Percentiles rank a stretch among this genome's conserved stretches.
Evolutionary conservation across 2,329 filamentous ascomycete genomes (phyloP).

Genomic region (Cytospora chrysosperma): DNA sequence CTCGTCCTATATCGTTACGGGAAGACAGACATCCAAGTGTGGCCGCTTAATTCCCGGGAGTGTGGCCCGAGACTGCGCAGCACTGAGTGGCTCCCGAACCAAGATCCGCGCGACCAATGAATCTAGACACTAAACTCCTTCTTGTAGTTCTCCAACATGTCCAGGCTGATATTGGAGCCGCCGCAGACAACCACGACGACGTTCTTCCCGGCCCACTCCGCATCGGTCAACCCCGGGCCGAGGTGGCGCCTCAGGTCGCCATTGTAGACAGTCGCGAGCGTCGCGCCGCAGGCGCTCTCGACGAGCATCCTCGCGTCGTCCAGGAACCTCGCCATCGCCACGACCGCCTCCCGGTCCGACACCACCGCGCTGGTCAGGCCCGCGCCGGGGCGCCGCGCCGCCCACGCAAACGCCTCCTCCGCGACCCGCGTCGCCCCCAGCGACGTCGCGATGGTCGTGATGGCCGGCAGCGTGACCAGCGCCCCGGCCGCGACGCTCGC

Average conservation of each 20-base stretch:
- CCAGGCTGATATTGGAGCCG: constrained; percentile 64
- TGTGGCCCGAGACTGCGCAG: neutral
- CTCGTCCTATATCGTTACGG: neutral
- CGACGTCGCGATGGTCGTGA: constrained; percentile 70
- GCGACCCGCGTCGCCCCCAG: constrained; percentile 69
- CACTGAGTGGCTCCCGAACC: neutral
- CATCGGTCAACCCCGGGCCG: constrained; percentile 50
- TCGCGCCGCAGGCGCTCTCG: constrained; percentile 82
- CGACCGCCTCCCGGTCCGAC: constrained; percentile 74
- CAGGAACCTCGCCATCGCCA: constrained; percentile 72
- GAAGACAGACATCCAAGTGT: neutral
- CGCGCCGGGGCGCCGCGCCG: constrained; percentile 44
- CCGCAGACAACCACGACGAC: constrained; percentile 87
- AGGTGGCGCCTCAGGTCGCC: constrained; percentile 61
- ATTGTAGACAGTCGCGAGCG: constrained; percentile 67
- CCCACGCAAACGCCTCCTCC: constrained; percentile 57
- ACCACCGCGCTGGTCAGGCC: constrained; percentile 60
- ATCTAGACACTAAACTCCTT: constrained; percentile 41
- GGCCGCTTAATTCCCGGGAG: neutral
- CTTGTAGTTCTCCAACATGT: constrained; percentile 59
- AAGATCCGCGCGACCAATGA: neutral
- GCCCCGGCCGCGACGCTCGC: constrained; percentile 52
- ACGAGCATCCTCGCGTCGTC: constrained; percentile 81
- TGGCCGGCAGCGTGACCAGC: constrained; percentile 62
- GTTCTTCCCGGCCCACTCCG: constrained; percentile 64